Base-by-base conservation (phyloP, 805 yeast species). In the Sungouiozyma ichnusensis region DNA sequence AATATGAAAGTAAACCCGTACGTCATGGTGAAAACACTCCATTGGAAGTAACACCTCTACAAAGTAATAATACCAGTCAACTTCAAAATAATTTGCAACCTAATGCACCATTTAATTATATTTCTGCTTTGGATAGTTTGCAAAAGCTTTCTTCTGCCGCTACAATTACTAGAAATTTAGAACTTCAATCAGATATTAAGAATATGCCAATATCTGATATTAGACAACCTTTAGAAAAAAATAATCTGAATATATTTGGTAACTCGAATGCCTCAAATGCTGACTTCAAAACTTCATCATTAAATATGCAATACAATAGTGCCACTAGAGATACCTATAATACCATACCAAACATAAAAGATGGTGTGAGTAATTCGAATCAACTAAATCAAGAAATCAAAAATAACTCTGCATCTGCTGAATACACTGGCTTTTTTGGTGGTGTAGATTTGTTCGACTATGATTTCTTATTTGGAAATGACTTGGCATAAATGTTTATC, bases 361-460 rank as follows among this genome's bases (percentile, higher is more conserved):
- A 16, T 2, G 35, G 14, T 36, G 24, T 16, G 2, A 37, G 41
- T 35, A 24, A 41, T 14, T 34, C 46, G 3, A 40, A 38, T 20
- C 41, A 41, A 16, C 41, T 40, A 32, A 40, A 34, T 3, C 32
- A 40, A 16, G 37, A 45, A 19, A 15, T 35, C 35, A 20, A 40
- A 33, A 33, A 24, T 17, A 16, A 17, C 4, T 18, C 36, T 15
- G 14, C 36, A 9, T 14, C 31, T 8, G 38, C 42, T 13, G 52
- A 48, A 16, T 48, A 50, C 32, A 48, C 60, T 11, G 56, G 51
- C 3, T 43, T 50, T 11, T 51, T 55, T 39, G 62, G 58, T 7
- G 57, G 59, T 1, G 45, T 58, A 14, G 62, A 57, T 39, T 40
- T 57, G 16, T 57, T 58, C 39, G 60, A 58, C 39, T 58, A 57